Evolutionary conservation across 2,329 filamentous ascomycete genomes (phyloP), one percentile per base, ranked within the genome.

Genomic region (Golovinomyces cichoracearum): DNA sequence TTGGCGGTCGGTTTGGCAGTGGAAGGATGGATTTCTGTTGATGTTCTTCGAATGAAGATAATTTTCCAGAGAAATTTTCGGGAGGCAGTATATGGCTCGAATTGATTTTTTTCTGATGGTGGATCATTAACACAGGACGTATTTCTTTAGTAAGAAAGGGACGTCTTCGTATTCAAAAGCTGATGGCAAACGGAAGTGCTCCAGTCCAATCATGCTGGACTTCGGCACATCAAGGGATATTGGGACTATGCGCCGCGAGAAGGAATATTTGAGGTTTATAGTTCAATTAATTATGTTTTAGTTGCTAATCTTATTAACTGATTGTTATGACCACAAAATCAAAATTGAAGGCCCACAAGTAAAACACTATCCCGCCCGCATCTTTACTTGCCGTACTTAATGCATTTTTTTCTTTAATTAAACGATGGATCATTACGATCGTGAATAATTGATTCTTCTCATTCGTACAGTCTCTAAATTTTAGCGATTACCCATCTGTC

Each of bases 141-240:
- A n/a, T 17, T 40, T 21, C 35, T 40, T 40, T 41, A 19, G 27
- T 40, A 52, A 53, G 35, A 53, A 53, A 51, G 50, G 51, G 52
- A 48, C 50, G 57, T 56, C 53, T 50, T 53, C 54, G 53, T 55
- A 53, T 51, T 53, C 50, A 45, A 51, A 54, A 55, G 58, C 57
- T 57, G 57, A 60, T 61, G 59, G 59, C 57, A 60, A 56, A 60
- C 53, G 59, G 59, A 61, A 61, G 59, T 61, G 59, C 59, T 61
- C 59, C 58, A 57, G 58, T 57, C 58, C 59, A 61, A 60, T 55
- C 53, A 56, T 52, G 51, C 49, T 47, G 41, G 48, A 38, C 38
- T 38, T 15, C 22, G 41, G 48, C 53, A 54, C 48, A 51, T 52
- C 25, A 45, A 4, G 50, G 13, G 44, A 49, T 50, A 51, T 47